A percentile compares a stretch with the other conserved stretches of the same genome.
Evolutionary conservation across 202 grass and related monocot genomes (phyloP).

Genomic region (Schoenoplectus tabernaemontani): DNA sequence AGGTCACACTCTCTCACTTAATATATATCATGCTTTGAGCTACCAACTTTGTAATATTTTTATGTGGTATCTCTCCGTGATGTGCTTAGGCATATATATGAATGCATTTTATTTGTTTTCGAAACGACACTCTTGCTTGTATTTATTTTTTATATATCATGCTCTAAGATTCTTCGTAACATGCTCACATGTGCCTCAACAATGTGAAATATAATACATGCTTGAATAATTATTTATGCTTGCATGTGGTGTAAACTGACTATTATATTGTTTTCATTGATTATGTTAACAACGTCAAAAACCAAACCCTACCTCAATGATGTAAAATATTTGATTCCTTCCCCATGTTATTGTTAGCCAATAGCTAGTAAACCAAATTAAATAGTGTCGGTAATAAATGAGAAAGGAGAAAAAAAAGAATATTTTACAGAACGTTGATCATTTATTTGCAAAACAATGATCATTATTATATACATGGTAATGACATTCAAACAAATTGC

Average conservation of each 20-base stretch:
- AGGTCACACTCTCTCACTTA: not conserved
- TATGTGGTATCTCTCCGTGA: not conserved
- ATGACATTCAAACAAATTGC: conserved; percentile 13
- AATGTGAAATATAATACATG: not conserved
- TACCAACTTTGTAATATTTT: not conserved
- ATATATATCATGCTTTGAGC: not conserved
- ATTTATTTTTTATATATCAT: not conserved
- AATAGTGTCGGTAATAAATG: not conserved
- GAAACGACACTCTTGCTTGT: not conserved
- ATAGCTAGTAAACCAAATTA: not conserved
- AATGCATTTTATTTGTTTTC: not conserved
- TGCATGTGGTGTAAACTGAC: not conserved
- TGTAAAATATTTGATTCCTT: not conserved
- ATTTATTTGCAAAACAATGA: not conserved
- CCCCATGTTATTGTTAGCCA: too few relatives aligned
- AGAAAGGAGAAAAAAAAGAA: not conserved
- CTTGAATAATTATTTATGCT: not conserved
- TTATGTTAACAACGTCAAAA: not conserved
- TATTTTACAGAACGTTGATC: not conserved
- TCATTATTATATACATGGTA: not conserved
- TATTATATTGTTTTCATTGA: not conserved
- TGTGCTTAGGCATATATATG: not conserved
- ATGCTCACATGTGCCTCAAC: not conserved
- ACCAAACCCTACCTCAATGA: not conserved
- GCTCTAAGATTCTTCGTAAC: not conserved